Conservation (phyloP, 805 yeast species). For the Isabelozyma gotoi region DNA sequence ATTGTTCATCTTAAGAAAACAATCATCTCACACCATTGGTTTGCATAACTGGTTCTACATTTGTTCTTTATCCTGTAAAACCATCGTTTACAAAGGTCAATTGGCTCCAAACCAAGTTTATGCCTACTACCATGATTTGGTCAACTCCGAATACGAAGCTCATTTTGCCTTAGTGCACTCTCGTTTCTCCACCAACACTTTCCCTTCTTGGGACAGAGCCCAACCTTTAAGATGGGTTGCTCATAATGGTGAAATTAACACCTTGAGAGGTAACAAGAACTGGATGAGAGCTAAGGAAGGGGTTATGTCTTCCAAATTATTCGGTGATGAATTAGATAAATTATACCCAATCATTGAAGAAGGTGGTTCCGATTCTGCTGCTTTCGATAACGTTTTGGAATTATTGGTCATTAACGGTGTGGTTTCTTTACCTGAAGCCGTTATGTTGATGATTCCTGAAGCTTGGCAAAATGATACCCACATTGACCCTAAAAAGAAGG, state of each 20-base stretch:
- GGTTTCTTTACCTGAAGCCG: conserved; percentile 90
- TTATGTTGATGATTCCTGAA: conserved; percentile 95
- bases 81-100: conserved; percentile 97
- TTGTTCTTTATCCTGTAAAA: conserved; percentile 83
- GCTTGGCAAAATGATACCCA: conserved; percentile 90
- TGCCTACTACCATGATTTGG: conserved; percentile 89
- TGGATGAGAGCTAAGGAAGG: conserved; percentile 99
- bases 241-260: conserved; percentile 97
- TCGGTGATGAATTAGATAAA: conserved; percentile 89
- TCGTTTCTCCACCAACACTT: conserved; percentile 95
- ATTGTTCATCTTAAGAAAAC: conserved; percentile 83
- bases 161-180: conserved; percentile 97
- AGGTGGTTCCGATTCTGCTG: conserved; percentile 98
- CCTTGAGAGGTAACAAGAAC: conserved; percentile 95
- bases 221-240: conserved; percentile 98
- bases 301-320: conserved; percentile 82
- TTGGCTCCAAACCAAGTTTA: conserved; percentile 95
- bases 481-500: conserved; percentile 89
- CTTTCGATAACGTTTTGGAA: conserved; percentile 93
- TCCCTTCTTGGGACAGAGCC: conserved; percentile 99
- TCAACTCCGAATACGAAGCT: conserved; percentile 87
- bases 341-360: conserved; percentile 95
- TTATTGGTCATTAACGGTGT: conserved; percentile 89
- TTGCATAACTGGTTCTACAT: conserved; percentile 97
- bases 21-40: conserved; percentile 87